Conservation (phyloP, 2,329 filamentous ascomycete genomes). For the Fusarium torreyae region DNA sequence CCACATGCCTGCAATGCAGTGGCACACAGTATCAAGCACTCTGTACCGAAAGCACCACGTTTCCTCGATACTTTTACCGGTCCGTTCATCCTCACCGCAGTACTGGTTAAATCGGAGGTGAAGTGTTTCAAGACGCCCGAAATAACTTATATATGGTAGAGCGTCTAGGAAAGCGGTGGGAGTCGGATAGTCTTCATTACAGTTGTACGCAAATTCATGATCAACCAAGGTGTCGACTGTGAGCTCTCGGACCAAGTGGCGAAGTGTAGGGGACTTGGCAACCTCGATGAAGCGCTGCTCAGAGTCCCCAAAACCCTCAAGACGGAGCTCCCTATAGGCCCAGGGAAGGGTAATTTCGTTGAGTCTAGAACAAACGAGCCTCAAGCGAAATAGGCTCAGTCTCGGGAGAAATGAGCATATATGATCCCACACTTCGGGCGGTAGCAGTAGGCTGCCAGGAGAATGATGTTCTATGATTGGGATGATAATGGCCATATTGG, state of each 20-base stretch:
- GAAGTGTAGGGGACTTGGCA: constrained; percentile 24
- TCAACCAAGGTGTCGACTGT: constrained; percentile 31
- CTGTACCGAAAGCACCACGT: constrained; percentile 15
- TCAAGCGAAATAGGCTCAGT: constrained; percentile 2
- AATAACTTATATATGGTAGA: constrained; percentile 24
- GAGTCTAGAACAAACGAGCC: constrained; percentile 10
- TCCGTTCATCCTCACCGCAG: constrained; percentile 1
- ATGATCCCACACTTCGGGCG: constrained; percentile 18
- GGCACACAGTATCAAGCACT: constrained; percentile 27
- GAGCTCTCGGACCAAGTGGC: constrained; percentile 29
- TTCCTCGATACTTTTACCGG: constrained; percentile 5
- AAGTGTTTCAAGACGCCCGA: constrained; percentile 1
- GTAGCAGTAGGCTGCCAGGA: neutral
- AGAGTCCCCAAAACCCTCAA: constrained; percentile 18
- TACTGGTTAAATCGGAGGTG: constrained; percentile 23
- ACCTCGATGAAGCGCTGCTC: constrained; percentile 20
- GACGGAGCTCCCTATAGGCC: neutral
- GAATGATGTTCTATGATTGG: neutral
- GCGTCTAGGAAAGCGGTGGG: constrained; percentile 19
- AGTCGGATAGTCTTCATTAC: neutral
- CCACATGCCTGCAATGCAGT: constrained; percentile 32
- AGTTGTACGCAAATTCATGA: neutral
- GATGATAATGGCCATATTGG: neutral
- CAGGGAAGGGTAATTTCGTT: neutral
- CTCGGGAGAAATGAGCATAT: constrained; percentile 19